A percentile compares a stretch with the other conserved stretches of the same genome.
phyloP scores from a whole-genome alignment of 495 filamentous ascomycete genomes.

The Lichenothelia convexa region DNA sequence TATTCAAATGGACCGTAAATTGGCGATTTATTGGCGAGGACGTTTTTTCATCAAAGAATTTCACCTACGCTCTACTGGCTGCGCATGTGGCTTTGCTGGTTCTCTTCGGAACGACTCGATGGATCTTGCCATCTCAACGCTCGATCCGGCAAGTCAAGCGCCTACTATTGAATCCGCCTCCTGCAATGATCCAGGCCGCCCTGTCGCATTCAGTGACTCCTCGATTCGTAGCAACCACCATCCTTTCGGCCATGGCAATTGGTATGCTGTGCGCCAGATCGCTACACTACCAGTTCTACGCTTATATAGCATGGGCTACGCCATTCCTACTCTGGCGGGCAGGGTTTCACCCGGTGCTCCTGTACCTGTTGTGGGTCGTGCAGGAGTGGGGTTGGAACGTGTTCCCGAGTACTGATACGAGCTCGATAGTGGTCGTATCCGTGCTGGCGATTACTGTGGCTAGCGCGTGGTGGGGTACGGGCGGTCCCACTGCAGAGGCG shows the following conservation, averaged over 20 bases:
- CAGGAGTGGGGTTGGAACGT: constrained; percentile 98
- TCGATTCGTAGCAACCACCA: constrained; percentile 55
- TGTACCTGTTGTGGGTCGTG: constrained; percentile 55
- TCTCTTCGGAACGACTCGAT: constrained; percentile 37
- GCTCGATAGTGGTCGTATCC: constrained; percentile 60
- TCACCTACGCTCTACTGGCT: constrained; percentile 48
- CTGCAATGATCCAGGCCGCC: constrained; percentile 3
- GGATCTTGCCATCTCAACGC: constrained; percentile 34
- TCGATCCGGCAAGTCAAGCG: constrained; percentile 30
- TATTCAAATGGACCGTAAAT: constrained; percentile 98
- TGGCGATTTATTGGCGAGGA: constrained; percentile 86
- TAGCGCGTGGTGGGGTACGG: constrained; percentile 41
- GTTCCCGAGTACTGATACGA: constrained; percentile 71
- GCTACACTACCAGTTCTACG: constrained; percentile 94
- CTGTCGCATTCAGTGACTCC: constrained; percentile 41
- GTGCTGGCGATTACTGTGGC: constrained; percentile 47
- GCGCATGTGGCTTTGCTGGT: constrained; percentile 48
- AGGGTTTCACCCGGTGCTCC: constrained; percentile 51
- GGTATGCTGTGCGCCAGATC: constrained; percentile 82
- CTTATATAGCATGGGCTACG: constrained; percentile 79
- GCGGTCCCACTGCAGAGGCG: constrained; percentile 18
- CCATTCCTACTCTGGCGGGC: constrained; percentile 81
- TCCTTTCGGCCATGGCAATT: constrained; percentile 63
- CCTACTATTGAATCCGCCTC: constrained; percentile 34
- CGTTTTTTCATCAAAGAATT: constrained; percentile 54